Evolutionary conservation across 257 asterid species (phyloP), one percentile per base, ranked within the genome.

Genomic region (Gynochthodes officinalis): DNA sequence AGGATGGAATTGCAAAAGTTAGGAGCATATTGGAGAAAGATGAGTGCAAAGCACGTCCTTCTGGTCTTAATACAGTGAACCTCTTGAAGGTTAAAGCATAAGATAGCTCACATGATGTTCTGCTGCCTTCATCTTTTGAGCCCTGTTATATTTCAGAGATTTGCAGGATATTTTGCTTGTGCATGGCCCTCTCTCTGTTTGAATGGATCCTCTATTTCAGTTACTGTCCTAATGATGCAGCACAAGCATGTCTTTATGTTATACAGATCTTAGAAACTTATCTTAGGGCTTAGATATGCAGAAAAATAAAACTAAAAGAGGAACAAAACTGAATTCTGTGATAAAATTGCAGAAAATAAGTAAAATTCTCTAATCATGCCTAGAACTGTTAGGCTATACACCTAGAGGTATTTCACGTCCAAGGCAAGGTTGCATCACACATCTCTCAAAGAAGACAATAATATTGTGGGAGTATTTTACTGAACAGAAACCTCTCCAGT

Each of bases 1-100:
- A 84, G 73, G 91, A 83, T 72, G 91, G 96, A 73, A 66, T 69
- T 75, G 73, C 82, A 75, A 86, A 82, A 85, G 98, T 92, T 66
- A 69, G 66, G 40, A 64, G 82, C 75, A 76, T 82, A 82, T 84
- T 92, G 67, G 96, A 92, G 81, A 92, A 90, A 64, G 89, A 88
- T 61, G 94, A 90, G 79, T 55, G 79, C 67, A 92, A 92, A 84
- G 78, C 88, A 66, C 91, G 96, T 67, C 98, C 96, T 58, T 61
- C 87, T 73, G 98, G 98, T 78, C 92, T 92, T 78, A 92, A 92
- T 81, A 92, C 98, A 42, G 96, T 92, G 84, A 92, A 90, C 80
- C 98, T 92, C 84, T 83, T 92, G 68, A 92, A 92, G 98, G 98
- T 92, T 46, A 79, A 85, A 73, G 61, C 12, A 5, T 32, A 30